phyloP scores from a whole-genome alignment of 73 alveolate genomes.

The Paramecium sexaurelia region DNA sequence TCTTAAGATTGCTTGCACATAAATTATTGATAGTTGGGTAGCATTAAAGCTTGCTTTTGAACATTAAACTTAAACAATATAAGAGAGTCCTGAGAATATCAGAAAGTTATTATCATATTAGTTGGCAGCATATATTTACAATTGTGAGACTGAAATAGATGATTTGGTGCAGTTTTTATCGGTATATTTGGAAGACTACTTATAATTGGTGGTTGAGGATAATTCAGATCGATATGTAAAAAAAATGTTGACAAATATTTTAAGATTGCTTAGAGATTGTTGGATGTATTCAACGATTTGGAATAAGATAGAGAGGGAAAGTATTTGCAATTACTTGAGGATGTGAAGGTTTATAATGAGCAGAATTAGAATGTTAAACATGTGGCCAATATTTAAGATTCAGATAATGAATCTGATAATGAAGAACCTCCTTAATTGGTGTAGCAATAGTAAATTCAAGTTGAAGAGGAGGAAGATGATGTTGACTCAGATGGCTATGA shows the following conservation, averaged over 20 bases:
- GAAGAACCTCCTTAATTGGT: conserved; percentile 16
- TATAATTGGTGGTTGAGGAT: background rate
- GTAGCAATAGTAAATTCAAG: background rate
- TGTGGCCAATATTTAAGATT: conserved; percentile 34
- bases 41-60: conserved; percentile 33
- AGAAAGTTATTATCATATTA: background rate
- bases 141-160: conserved; percentile 6
- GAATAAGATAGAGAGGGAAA: background rate
- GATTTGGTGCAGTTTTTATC: conserved; percentile 10
- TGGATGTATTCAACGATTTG: background rate
- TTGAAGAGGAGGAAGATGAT: conserved; percentile 16
- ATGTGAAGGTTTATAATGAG: background rate
- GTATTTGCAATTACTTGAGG: background rate
- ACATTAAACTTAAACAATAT: background rate
- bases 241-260: background rate
- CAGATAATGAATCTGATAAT: background rate
- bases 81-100: conserved; percentile 12
- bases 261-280: conserved; percentile 2
- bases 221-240: conserved; percentile 37
- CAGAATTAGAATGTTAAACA: background rate
- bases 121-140: conserved; percentile 29
- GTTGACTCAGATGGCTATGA: conserved; percentile 8
- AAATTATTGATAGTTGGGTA: background rate
- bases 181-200: conserved; percentile 12
- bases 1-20: background rate